Conservation (phyloP, 2,329 filamentous ascomycete genomes). For the Aspergillus sojae region DNA sequence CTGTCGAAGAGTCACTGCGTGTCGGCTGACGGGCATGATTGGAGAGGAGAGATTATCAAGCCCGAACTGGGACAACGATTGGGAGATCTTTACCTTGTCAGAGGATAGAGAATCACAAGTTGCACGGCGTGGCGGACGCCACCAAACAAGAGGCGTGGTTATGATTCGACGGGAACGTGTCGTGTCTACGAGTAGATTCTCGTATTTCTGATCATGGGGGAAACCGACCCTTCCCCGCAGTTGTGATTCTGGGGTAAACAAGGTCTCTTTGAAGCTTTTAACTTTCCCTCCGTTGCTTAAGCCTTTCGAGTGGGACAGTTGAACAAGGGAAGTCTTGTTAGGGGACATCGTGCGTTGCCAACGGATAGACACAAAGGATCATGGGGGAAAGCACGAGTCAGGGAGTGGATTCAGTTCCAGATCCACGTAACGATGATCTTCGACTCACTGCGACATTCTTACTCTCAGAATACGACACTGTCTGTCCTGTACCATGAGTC, state of each 20-base stretch:
- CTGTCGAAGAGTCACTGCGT: neutral
- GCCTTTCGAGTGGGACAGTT: neutral
- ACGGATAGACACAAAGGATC: neutral
- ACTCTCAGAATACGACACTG: neutral
- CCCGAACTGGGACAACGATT: neutral
- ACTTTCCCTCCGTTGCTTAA: neutral
- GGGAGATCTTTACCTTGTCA: neutral
- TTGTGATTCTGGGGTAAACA: neutral
- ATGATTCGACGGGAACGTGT: neutral
- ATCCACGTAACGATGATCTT: neutral
- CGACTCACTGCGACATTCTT: neutral
- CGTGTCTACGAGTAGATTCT: neutral
- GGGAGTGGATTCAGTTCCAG: neutral
- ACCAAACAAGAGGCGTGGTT: neutral
- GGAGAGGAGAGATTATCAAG: neutral
- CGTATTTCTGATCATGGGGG: conserved; percentile 4
- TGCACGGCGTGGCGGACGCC: neutral
- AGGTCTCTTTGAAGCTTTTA: neutral
- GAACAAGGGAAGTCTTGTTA: neutral
- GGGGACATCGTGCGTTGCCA: neutral
- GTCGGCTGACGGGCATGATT: conserved; percentile 2
- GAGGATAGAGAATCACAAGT: neutral
- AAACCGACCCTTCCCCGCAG: neutral
- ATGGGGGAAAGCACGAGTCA: neutral
- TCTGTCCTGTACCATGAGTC: neutral